These are phyloP conservation scores for Fraxinus albicans DNA, from an alignment of 305 asterid species.

Conservation along the genomic window DNA sequence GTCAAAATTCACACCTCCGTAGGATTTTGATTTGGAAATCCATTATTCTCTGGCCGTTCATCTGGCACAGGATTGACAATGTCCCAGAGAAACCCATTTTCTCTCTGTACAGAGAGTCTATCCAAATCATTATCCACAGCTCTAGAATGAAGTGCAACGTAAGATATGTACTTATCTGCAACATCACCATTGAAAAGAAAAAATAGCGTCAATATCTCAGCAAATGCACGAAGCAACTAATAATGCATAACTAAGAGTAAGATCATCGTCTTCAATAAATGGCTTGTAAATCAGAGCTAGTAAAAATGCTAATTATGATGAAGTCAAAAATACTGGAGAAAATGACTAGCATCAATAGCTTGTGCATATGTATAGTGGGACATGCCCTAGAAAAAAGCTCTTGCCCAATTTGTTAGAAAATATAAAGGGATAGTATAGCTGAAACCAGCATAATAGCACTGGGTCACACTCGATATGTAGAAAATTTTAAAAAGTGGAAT, in stretches of 20 bases:
- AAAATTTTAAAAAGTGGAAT: not conserved
- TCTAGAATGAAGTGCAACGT: constrained; percentile 41
- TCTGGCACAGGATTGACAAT: constrained; percentile 51
- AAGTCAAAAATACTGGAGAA: not conserved
- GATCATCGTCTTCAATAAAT: not conserved
- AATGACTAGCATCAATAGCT: not conserved
- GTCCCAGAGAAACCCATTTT: constrained; percentile 86
- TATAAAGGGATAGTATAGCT: not conserved
- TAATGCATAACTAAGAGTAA: not conserved
- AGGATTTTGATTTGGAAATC: constrained; percentile 45
- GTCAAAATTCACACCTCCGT: constrained; percentile 52
- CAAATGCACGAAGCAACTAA: not conserved
- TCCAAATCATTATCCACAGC: constrained; percentile 46
- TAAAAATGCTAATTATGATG: not conserved
- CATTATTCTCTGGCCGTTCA: constrained; percentile 49
- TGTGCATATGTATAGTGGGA: not conserved
- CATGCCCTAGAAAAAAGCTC: not conserved
- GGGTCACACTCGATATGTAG: not conserved
- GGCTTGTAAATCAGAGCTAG: not conserved
- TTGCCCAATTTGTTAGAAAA: not conserved
- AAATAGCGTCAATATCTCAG: constrained; percentile 5
- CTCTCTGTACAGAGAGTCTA: constrained; percentile 41
- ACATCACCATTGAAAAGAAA: constrained; percentile 4
- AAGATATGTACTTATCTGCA: constrained; percentile 70
- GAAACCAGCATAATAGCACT: not conserved